Evolutionary conservation across 1,139 yeast genomes (phyloP).

Genomic region (Petasospora fabianii): DNA sequence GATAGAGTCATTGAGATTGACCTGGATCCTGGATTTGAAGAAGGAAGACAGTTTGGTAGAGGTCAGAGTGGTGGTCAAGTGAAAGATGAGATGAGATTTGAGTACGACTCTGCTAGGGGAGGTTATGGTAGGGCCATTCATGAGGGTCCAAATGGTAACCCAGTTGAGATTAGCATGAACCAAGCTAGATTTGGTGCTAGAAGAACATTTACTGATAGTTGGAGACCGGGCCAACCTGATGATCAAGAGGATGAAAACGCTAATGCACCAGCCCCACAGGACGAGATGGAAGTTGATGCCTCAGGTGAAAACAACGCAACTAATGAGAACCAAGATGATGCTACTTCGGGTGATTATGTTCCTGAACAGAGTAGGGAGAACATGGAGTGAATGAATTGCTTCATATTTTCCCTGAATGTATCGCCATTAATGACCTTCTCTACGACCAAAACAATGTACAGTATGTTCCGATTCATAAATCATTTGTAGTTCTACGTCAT

Average conservation of each 20-base stretch:
- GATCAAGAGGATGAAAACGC: constrained; percentile 2
- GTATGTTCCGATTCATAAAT: no score
- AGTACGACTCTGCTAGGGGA: constrained; percentile 55
- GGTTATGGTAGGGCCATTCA: constrained; percentile 38
- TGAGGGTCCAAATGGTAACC: constrained; percentile 5
- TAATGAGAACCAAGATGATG: background rate
- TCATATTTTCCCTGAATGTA: background rate
- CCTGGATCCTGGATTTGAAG: constrained; percentile 90
- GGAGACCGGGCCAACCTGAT: constrained; percentile 17
- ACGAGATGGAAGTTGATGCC: constrained; percentile 5
- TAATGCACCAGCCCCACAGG: background rate
- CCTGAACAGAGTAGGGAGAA: background rate
- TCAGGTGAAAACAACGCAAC: background rate
- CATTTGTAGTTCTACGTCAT: no score
- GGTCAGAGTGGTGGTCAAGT: constrained; percentile 90
- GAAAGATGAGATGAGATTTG: constrained; percentile 52
- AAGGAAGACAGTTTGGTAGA: constrained; percentile 93
- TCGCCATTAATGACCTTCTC: background rate
- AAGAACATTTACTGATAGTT: constrained; percentile 24
- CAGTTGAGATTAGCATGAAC: constrained; percentile 10
- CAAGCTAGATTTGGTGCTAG: constrained; percentile 28
- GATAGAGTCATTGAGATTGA: constrained; percentile 79
- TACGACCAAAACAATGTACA: background rate
- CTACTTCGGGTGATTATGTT: background rate
- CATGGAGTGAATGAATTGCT: background rate